Evolutionary conservation across 345 rosid species (phyloP), one percentile per base, ranked within the genome.

Genomic region (Citrus trifoliata): DNA sequence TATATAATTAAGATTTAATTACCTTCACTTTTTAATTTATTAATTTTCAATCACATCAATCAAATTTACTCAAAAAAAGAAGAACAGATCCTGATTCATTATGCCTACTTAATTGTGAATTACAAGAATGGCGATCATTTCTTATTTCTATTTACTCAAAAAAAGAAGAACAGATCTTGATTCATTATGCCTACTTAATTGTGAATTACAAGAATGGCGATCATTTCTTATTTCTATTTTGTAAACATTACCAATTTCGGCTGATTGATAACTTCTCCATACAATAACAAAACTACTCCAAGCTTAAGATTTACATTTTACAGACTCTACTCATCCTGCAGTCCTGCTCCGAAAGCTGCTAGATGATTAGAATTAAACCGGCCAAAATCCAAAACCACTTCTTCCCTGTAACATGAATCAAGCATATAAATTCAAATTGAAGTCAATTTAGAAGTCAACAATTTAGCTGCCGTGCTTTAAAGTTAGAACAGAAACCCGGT

Each of bases 351-450:
- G 38, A 6, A 71, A 46, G 74, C 51, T 55, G 70, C 74, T 74
- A 74, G 10, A 71, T 4, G 6, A 6, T 28, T 65, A 79, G 55
- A 10, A 48, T n/a, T 33, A 76, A 58, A 28, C 58, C 77, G 58
- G 37, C 71, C 65, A 74, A 73, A 56, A 76, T 27, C 19, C 77
- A 80, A 67, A 73, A 6, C 85, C 77, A 64, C 6, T 70, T 64
- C 80, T 76, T 79, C 83, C 84, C 87, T 83, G 81, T 67, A 64
- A 80, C 33, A 56, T 56, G 73, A 79, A 32, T 38, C 35, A 46
- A 32, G 24, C 72, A 25, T 9, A 18, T 18, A 4, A 2, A 48
- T 58, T 64, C 53, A 6, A 25, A 67, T 30, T 30, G 32, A 66
- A 28, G 2, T 38, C 13, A 18, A 42, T 60, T 40, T 48, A 22